Evolutionary conservation across 1,139 yeast species (phyloP).

Genomic region (Ogataea hybrid): DNA sequence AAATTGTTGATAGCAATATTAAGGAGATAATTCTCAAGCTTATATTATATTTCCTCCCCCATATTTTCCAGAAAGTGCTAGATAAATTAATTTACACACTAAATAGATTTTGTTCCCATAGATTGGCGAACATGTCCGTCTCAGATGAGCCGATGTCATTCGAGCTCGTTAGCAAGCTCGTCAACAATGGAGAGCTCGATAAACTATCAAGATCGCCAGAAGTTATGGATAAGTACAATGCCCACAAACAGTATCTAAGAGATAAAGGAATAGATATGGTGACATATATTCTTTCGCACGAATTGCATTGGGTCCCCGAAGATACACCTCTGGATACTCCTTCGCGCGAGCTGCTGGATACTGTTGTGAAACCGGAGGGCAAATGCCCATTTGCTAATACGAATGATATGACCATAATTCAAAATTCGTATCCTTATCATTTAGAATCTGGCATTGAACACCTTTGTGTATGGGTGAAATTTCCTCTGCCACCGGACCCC

Average conservation of each 20-base stretch:
- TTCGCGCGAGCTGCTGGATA: slow-evolving; percentile 5
- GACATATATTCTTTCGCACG: slow-evolving; percentile 26
- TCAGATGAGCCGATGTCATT: slow-evolving; percentile 21
- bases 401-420: slow-evolving; percentile 29
- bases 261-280: slow-evolving; percentile 23
- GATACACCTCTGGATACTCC: slow-evolving; percentile 13
- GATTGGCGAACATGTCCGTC: slow-evolving; percentile 4
- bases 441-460: slow-evolving; percentile 37
- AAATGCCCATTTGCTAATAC: slow-evolving; percentile 26
- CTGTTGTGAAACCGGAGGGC: slow-evolving; percentile 18
- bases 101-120: neutral
- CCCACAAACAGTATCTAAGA: slow-evolving; percentile 22
- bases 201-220: slow-evolving; percentile 24
- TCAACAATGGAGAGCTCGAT: slow-evolving; percentile 18
- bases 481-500: slow-evolving; percentile 39
- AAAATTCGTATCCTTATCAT: slow-evolving; percentile 42
- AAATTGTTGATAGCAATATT: neutral
- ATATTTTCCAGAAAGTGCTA: slow-evolving; percentile 10
- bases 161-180: slow-evolving; percentile 15
- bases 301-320: slow-evolving; percentile 29
- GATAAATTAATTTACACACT: neutral
- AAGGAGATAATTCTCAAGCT: neutral
- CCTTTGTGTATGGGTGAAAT: slow-evolving; percentile 41
- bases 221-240: slow-evolving; percentile 20
- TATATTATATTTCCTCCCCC: neutral